Evolutionary conservation across 202 grass and related monocot species (phyloP).

Genomic region (Saccharum hybrid): DNA sequence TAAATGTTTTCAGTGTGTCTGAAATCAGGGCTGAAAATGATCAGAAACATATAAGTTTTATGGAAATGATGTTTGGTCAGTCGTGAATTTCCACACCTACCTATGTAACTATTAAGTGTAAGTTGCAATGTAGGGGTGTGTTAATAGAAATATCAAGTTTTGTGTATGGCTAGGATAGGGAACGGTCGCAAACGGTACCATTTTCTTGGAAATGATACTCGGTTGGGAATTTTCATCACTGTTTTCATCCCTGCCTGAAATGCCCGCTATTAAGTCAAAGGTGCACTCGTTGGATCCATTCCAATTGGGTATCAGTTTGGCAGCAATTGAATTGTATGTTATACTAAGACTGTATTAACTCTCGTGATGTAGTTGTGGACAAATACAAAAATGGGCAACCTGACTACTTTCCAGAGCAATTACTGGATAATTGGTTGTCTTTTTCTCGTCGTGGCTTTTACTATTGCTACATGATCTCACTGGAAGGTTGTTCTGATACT

Average conservation of each 20-base stretch:
- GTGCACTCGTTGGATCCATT: not conserved
- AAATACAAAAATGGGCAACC: conserved; percentile 57
- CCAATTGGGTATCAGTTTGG: not conserved
- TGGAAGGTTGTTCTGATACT: conserved; percentile 34
- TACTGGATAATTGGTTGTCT: conserved; percentile 66
- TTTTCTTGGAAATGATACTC: not conserved
- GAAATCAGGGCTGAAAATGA: not conserved
- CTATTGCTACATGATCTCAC: conserved; percentile 71
- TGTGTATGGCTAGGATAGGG: not conserved
- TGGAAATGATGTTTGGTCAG: not conserved
- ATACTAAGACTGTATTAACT: conserved; percentile 36
- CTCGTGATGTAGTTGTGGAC: conserved; percentile 50
- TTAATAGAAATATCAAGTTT: not conserved
- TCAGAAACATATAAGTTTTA: not conserved
- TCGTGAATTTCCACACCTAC: not conserved
- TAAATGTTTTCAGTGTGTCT: conserved; percentile 12
- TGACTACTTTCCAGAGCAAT: conserved; percentile 71
- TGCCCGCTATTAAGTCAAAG: conserved; percentile 14
- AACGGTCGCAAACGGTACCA: not conserved
- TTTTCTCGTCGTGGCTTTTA: conserved; percentile 71
- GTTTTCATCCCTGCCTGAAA: not conserved
- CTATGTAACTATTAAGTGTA: not conserved
- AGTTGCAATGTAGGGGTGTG: not conserved
- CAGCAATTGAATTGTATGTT: not conserved
- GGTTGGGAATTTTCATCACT: not conserved